Base-by-base conservation (phyloP, 2,329 filamentous ascomycete genomes). In the Fusarium bactridioides region DNA sequence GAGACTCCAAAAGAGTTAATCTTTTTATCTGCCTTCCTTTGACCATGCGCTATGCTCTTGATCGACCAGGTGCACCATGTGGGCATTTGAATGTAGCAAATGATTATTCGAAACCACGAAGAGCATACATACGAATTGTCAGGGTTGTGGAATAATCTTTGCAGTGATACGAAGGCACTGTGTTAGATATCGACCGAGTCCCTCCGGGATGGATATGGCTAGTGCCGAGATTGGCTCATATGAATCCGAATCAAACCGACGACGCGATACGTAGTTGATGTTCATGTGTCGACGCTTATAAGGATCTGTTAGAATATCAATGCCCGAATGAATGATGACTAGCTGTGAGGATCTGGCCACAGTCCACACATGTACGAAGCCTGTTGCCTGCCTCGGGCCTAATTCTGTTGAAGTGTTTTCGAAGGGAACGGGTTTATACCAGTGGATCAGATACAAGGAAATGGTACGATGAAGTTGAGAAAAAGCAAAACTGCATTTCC, bases 401-500 rank as follows among this genome's bases (percentile, higher is more conserved):
- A 65, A 61, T 53, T 38, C 63, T 58, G 67, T 47, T 19, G 23
- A 27, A 51, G 29, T n/a, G 25, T 16, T 27, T 37, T 38, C 27
- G 31, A 67, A 67, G 21, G 19, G 18, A 53, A 47, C 40, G 58
- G 63, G 66, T 63, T 64, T 55, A 61, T 56, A 59, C 61, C 50
- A 74, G 63, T 58, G 70, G 65, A 54, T 57, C 23, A 57, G 50
- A 63, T 54, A 59, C 45, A 64, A 67, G 35, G 47, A 40, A 48
- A 76, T 76, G 69, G 64, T 76, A 76, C 73, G 73, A 77, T 64
- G 53, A 31, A 65, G 54, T 54, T 54, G 23, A 57, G 61, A 63
- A 75, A 73, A 75, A 75, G 64, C 64, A 77, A 77, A 67, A 56
- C 48, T 43, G 18, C 25, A 25, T 41, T 67, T 41, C 47, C 51